These are phyloP conservation scores for Claviceps quebecensis DNA, from an alignment of 2,329 filamentous ascomycete species.

Conservation along the genomic window DNA sequence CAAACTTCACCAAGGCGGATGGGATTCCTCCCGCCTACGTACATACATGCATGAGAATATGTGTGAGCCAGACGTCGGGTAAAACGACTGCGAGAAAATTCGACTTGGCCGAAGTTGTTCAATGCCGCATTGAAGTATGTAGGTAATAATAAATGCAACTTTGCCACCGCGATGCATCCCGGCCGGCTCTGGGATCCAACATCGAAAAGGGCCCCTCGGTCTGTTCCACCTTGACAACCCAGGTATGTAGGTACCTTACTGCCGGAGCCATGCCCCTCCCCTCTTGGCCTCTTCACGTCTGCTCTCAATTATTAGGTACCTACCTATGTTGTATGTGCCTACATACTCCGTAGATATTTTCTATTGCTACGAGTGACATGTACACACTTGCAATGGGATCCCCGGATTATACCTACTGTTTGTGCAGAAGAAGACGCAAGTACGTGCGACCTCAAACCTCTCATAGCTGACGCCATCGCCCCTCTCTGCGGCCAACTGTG, in stretches of 20 bases:
- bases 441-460: background rate
- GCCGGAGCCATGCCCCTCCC: background rate
- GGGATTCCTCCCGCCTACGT: background rate
- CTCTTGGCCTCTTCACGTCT: background rate
- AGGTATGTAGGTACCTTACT: too few relatives aligned
- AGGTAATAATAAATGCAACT: background rate
- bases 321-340: too few relatives aligned
- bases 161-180: background rate
- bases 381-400: background rate
- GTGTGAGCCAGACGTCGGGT: too few relatives aligned
- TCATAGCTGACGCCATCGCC: background rate
- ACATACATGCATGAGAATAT: background rate
- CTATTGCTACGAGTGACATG: background rate
- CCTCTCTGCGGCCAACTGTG: background rate
- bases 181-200: background rate
- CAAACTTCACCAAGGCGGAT: background rate
- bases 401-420: too few relatives aligned
- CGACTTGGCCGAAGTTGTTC: background rate
- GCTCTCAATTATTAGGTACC: too few relatives aligned
- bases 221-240: background rate
- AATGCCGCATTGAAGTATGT: background rate
- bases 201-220: background rate
- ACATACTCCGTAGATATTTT: background rate
- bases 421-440: background rate
- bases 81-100: background rate